phyloP scores from a whole-genome alignment of 768 basidiomycete genomes.

The Boletus rubroflammeus region DNA sequence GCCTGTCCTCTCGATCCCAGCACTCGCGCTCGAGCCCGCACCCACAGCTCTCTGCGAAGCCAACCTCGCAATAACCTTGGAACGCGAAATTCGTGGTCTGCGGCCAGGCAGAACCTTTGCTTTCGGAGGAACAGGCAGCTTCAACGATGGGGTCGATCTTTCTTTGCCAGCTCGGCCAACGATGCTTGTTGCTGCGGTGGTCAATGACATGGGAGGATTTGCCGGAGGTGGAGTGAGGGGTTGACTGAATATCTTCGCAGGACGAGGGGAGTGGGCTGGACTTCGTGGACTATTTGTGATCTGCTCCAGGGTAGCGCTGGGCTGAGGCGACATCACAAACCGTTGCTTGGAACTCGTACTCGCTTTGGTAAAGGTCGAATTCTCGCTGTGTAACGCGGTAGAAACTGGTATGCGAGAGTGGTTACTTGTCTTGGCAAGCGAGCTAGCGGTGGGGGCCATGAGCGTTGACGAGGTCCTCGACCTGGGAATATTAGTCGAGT shows the following conservation, averaged over 20 bases:
- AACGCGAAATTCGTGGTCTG: slow-evolving; percentile 77
- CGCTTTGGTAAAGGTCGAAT: slow-evolving; percentile 10
- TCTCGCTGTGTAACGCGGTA: slow-evolving; percentile 10
- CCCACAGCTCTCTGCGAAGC: slow-evolving; percentile 62
- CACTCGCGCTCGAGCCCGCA: slow-evolving; percentile 4
- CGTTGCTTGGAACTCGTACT: slow-evolving; percentile 12
- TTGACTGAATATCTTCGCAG: slow-evolving; percentile 50
- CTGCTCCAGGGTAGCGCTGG: slow-evolving; percentile 26
- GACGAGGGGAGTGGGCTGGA: slow-evolving; percentile 9
- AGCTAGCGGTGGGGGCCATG: slow-evolving; percentile 74
- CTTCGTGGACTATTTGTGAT: slow-evolving; percentile 34
- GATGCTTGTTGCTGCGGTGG: slow-evolving; percentile 29
- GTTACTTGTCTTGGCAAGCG: slow-evolving; percentile 53
- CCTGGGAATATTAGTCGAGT: slow-evolving; percentile 11
- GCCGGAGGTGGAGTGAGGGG: slow-evolving; percentile 37
- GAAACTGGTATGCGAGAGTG: slow-evolving; percentile 27
- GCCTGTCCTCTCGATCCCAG: slow-evolving; percentile 21
- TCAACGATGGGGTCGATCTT: slow-evolving; percentile 1
- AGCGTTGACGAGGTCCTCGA: slow-evolving; percentile 46
- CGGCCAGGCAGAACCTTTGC: slow-evolving; percentile 40
- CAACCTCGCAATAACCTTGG: slow-evolving; percentile 72
- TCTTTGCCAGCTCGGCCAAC: slow-evolving; percentile 6
- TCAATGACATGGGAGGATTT: slow-evolving; percentile 29
- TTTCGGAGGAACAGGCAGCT: slow-evolving; percentile 22
- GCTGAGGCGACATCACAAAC: slow-evolving; percentile 9